phyloP scores from a whole-genome alignment of 805 yeast genomes.

The Starmerella potacharoeniae region DNA sequence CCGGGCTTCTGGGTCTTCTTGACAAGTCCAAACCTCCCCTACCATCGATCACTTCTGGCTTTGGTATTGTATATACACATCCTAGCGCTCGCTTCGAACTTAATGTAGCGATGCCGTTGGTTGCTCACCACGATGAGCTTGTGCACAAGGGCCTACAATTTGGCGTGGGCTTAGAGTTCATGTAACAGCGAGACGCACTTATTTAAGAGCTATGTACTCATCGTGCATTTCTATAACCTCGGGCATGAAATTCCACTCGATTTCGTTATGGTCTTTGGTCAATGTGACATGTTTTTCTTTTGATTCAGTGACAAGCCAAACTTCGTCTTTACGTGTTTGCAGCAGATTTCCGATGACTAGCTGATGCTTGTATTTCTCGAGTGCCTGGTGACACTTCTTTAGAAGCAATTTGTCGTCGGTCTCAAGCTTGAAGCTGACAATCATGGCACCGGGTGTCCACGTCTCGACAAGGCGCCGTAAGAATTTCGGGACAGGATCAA shows the following conservation, averaged over 20 bases:
- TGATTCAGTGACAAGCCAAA: constrained; percentile 59
- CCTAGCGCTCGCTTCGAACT: constrained; percentile 60
- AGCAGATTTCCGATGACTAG: constrained; percentile 86
- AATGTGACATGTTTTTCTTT: constrained; percentile 30
- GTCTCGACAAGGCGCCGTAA: constrained; percentile 73
- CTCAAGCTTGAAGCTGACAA: constrained; percentile 85
- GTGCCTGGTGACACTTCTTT: constrained; percentile 65
- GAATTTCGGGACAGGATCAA: constrained; percentile 95
- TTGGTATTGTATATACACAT: constrained; percentile 51
- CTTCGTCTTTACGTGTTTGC: constrained; percentile 79
- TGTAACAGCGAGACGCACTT: constrained; percentile 28
- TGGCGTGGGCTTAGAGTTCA: constrained; percentile 50
- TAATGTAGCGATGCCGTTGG: constrained; percentile 50
- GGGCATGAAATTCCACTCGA: constrained; percentile 75
- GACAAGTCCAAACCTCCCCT: constrained; percentile 17
- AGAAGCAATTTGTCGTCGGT: constrained; percentile 66
- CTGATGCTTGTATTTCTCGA: constrained; percentile 80
- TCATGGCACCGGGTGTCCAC: constrained; percentile 95
- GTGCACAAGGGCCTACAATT: constrained; percentile 55
- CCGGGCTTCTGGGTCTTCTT: constrained; percentile 43
- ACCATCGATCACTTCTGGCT: constrained; percentile 45
- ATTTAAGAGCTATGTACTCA: constrained; percentile 40
- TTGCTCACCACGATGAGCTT: constrained; percentile 39
- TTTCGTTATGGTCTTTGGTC: constrained; percentile 41
- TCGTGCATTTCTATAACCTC: constrained; percentile 54